Percentiles rank a stretch among this genome's conserved stretches.
Evolutionary conservation across 2,329 filamentous ascomycete species (phyloP).

Genomic region (Pestalotiopsis sp.): DNA sequence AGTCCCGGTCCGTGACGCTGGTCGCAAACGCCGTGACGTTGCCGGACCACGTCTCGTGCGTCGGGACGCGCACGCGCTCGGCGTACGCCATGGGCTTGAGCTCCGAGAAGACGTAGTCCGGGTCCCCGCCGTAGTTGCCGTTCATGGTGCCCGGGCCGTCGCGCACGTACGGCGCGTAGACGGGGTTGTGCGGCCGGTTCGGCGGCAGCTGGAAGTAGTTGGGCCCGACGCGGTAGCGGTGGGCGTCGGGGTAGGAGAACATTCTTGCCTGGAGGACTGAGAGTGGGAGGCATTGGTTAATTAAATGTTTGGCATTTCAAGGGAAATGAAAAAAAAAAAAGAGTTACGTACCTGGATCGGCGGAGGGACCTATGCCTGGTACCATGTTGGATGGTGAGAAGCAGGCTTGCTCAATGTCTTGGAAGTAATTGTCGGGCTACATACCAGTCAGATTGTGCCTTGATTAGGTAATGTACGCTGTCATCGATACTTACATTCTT

Average conservation of each 20-base stretch:
- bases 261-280: conserved; percentile 6
- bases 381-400: conserved; percentile 8
- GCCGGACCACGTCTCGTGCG: conserved; percentile 5
- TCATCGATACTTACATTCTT: conserved; percentile 43
- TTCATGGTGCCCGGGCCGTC: neutral
- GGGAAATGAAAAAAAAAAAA: neutral
- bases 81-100: neutral
- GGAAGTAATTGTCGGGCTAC: conserved; percentile 66
- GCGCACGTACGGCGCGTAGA: conserved; percentile 5
- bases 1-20: neutral
- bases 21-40: neutral
- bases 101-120: conserved; percentile 1
- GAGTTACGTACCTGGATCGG: neutral
- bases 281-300: neutral
- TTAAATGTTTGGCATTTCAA: no score
- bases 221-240: conserved; percentile 1
- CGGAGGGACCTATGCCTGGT: neutral
- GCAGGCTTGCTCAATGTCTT: conserved; percentile 44
- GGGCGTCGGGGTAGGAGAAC: conserved; percentile 1
- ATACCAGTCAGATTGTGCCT: neutral
- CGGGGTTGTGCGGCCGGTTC: neutral
- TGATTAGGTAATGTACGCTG: neutral
- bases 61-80: neutral
- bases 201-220: neutral
- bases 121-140: conserved; percentile 5